Percentiles rank a stretch among this genome's conserved stretches.
Conservation (phyloP, 2,329 filamentous ascomycete species). For the Xylariales sp. region DNA sequence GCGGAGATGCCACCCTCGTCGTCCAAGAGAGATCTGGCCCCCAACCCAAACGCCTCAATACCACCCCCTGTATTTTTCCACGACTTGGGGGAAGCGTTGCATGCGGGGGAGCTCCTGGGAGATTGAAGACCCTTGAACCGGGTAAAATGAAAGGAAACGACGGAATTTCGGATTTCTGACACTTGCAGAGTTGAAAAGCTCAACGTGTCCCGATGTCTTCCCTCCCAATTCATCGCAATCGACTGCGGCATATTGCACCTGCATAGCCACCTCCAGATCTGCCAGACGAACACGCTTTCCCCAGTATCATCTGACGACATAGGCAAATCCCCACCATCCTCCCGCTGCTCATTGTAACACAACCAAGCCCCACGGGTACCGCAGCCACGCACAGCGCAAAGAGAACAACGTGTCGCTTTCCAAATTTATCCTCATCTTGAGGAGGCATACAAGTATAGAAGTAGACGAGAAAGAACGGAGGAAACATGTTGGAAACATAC, state of each 20-base stretch:
- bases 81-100: not conserved
- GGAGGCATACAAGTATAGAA: too few relatives aligned
- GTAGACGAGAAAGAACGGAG: too few relatives aligned
- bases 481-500: conserved; percentile 8
- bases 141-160: conserved; percentile 1
- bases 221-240: too few relatives aligned
- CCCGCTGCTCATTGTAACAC: too few relatives aligned
- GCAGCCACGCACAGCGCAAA: not conserved
- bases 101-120: conserved; percentile 5
- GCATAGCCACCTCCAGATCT: conserved; percentile 1
- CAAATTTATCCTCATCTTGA: too few relatives aligned
- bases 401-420: conserved; percentile 4
- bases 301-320: too few relatives aligned
- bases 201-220: not conserved
- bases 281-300: not conserved
- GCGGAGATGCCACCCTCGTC: too few relatives aligned
- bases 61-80: conserved; percentile 4
- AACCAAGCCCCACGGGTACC: too few relatives aligned
- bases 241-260: too few relatives aligned
- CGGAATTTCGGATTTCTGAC: not conserved
- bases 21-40: too few relatives aligned
- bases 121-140: conserved; percentile 5
- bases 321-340: too few relatives aligned
- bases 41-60: not conserved
- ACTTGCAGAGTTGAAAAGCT: not conserved